Percentiles rank a stretch among this genome's conserved stretches.
Evolutionary conservation across 1,284 basidiomycete genomes (phyloP).

Genomic region (Sanghuangporus baumii): DNA sequence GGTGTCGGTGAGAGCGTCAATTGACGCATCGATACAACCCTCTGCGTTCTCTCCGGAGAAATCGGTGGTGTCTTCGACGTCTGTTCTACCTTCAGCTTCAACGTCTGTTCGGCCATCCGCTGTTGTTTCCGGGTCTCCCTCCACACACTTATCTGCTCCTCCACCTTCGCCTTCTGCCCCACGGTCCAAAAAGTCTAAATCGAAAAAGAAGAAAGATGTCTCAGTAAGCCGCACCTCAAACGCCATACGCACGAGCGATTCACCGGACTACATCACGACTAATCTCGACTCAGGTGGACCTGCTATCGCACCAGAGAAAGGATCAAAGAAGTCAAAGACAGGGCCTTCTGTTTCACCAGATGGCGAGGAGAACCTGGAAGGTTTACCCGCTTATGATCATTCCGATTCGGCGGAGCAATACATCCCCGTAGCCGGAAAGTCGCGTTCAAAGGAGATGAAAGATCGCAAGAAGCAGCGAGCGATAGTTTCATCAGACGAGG

Average conservation of each 20-base stretch:
- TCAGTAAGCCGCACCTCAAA: background rate
- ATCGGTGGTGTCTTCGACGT: background rate
- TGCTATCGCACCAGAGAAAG: background rate
- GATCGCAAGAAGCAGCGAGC: constrained; percentile 23
- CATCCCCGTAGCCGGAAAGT: constrained; percentile 8
- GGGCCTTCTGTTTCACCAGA: constrained; percentile 12
- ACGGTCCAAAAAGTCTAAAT: background rate
- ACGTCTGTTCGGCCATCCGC: constrained; percentile 1
- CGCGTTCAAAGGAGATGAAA: constrained; percentile 19
- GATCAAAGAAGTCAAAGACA: background rate
- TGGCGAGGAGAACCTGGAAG: background rate
- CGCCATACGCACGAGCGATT: background rate
- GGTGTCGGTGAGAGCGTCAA: constrained; percentile 1
- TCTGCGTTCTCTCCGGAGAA: background rate
- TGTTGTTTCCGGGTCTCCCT: constrained; percentile 5
- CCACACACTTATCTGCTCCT: background rate
- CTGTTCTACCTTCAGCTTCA: background rate
- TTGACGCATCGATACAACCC: background rate
- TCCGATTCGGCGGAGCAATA: background rate
- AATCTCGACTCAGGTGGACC: background rate
- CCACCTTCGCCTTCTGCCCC: background rate
- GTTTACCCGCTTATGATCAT: background rate
- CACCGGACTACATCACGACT: background rate
- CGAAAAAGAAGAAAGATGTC: constrained; percentile 1
- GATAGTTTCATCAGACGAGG: constrained; percentile 25